These are phyloP conservation scores for Apiotrichum sp. DNA, from an alignment of 1,284 basidiomycete genomes.

Conservation along the genomic window DNA sequence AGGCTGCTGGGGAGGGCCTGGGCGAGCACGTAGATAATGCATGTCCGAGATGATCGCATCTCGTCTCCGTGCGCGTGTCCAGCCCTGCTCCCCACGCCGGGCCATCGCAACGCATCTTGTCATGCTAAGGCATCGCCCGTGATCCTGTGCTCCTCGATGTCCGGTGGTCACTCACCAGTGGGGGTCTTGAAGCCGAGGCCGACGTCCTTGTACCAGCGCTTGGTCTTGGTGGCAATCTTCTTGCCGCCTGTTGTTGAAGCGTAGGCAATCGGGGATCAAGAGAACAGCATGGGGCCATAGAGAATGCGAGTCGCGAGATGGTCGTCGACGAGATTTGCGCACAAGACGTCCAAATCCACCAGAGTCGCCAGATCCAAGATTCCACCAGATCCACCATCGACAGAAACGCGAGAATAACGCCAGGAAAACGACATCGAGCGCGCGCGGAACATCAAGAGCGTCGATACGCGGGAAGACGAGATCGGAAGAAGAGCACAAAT, in stretches of 20 bases:
- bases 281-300: not conserved
- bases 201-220: constrained; percentile 99
- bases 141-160: not conserved
- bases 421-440: not conserved
- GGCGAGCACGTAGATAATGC: no score
- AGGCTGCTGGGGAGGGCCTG: no score
- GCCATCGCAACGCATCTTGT: not conserved
- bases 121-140: not conserved
- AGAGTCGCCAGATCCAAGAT: not conserved
- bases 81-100: no score
- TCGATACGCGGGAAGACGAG: not conserved
- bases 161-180: constrained; percentile 29
- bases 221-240: constrained; percentile 88
- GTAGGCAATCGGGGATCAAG: not conserved
- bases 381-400: not conserved
- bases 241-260: constrained; percentile 58
- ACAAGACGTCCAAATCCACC: not conserved
- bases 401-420: not conserved
- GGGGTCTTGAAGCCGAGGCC: constrained; percentile 97
- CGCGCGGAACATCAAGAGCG: not conserved
- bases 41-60: no score
- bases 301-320: not conserved
- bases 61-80: no score
- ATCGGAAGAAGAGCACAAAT: not conserved
- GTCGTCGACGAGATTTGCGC: not conserved